Base-by-base conservation (phyloP, 2,329 filamentous ascomycete species). In the Clarireedia homoeocarpa region DNA sequence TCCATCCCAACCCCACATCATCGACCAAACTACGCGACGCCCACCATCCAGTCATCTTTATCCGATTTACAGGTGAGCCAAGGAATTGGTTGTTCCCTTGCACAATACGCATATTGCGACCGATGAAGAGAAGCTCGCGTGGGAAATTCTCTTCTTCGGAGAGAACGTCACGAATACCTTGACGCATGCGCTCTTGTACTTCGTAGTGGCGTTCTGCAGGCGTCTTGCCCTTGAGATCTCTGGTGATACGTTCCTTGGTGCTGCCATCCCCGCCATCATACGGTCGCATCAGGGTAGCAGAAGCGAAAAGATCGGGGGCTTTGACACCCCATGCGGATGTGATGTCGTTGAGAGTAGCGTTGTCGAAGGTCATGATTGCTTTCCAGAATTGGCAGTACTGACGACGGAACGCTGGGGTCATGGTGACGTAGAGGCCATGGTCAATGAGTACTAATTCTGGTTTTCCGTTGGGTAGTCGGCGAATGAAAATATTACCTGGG, bases 401-500 rank as follows among this genome's bases (percentile, higher is more conserved):
- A 67, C 86, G 85, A 10, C 91, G 82, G 74, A 97, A 96, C 58
- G 82, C 76, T 1, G 88, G 85, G 24, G 82, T 78, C 88, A 97
- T 94, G 71, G 89, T 86, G 55, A 97, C 89, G 74, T 99, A 99
- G 5, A 99, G 82, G 0, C 94, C 94, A 71, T 99, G 94, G 71
- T 99, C 94, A 69, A 99, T 96, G 38, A 99, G 84, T 1, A 97
- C 92, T 30, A 99, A 80, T 74, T 99, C 91, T 0, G 92, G 80
- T 45, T 83, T 80, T n/a, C 92, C 92, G 45, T 79, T 85, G 1
- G 91, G 88, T 15, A 89, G 77, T 7, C 94, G 86, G 7, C 94
- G 87, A 67, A 97, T 86, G 74, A 99, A 96, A 70, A 97, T 94
- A 73, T 99, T 99, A 27, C 92, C 92, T 1, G 94, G 94, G 68